Evolutionary conservation across 345 rosid species (phyloP).

Genomic region (Cardiospermum halicacabum): DNA sequence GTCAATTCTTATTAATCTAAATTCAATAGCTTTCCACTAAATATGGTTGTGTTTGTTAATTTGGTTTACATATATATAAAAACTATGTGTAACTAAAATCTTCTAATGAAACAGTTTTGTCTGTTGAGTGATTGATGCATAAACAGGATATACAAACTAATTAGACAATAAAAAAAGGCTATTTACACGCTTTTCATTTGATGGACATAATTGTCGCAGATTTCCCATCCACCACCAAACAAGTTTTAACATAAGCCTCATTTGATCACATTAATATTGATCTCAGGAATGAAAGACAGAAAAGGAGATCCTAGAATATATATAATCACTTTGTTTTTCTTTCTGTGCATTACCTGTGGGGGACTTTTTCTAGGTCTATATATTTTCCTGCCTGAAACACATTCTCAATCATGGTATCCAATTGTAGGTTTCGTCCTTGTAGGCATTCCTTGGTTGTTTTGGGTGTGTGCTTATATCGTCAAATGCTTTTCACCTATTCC

Average conservation of each 20-base stretch:
- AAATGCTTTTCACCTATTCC: slow-evolving; percentile 40
- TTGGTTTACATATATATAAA: too few species aligned
- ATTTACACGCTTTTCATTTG: too few species aligned
- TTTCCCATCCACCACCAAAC: not conserved
- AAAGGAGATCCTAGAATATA: slow-evolving; percentile 46
- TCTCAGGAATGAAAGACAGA: slow-evolving; percentile 27
- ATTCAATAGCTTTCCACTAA: too few species aligned
- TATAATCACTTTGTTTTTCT: slow-evolving; percentile 35
- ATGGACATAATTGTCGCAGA: not conserved
- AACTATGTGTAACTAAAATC: too few species aligned
- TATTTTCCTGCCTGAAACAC: slow-evolving; percentile 31
- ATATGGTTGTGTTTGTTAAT: too few species aligned
- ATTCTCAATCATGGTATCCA: slow-evolving; percentile 33
- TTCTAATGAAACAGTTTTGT: too few species aligned
- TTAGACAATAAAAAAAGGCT: too few species aligned
- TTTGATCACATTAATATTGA: not conserved
- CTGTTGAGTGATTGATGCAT: too few species aligned
- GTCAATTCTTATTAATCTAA: too few species aligned
- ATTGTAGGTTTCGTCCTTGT: slow-evolving; percentile 45
- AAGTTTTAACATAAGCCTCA: too few species aligned
- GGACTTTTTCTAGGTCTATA: slow-evolving; percentile 50
- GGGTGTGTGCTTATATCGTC: slow-evolving; percentile 55
- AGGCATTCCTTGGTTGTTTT: slow-evolving; percentile 65
- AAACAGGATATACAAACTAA: too few species aligned
- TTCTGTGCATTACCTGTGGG: slow-evolving; percentile 43